phyloP scores from a whole-genome alignment of 169 alveolate species.

The Cryptosporidium sp. region DNA sequence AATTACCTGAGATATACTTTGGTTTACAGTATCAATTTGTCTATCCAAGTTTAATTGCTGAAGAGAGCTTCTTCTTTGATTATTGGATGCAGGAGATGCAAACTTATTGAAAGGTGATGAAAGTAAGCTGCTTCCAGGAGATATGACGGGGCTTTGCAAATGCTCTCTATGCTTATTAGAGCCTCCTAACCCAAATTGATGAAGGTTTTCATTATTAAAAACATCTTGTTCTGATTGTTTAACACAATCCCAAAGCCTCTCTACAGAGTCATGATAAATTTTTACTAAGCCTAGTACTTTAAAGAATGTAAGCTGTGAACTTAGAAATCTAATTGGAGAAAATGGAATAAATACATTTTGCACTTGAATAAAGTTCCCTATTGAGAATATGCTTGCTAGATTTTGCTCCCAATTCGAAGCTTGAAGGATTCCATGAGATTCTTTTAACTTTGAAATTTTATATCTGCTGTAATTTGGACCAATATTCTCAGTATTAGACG shows the following conservation, averaged over 20 bases:
- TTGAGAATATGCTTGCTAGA: constrained; percentile 2
- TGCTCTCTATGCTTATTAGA: constrained; percentile 4
- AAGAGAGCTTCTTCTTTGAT: constrained; percentile 53
- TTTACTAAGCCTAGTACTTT: constrained; percentile 2
- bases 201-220: constrained; percentile 7
- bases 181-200: neutral
- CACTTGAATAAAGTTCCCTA: constrained; percentile 6
- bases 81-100: constrained; percentile 13
- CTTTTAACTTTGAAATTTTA: neutral
- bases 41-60: constrained; percentile 21
- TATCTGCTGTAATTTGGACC: constrained; percentile 34
- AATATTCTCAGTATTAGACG: constrained; percentile 22
- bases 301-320: constrained; percentile 48
- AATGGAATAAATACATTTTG: constrained; percentile 19
- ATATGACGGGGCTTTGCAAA: constrained; percentile 1
- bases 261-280: constrained; percentile 14
- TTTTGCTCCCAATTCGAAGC: constrained; percentile 48
- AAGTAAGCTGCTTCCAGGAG: constrained; percentile 21
- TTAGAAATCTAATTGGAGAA: constrained; percentile 25
- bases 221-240: neutral
- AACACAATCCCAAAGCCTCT: constrained; percentile 7
- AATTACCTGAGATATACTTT: neutral
- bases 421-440: neutral
- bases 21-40: constrained; percentile 2
- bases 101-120: neutral